phyloP scores from a whole-genome alignment of 495 filamentous ascomycete species.

The Cryomyces minteri region DNA sequence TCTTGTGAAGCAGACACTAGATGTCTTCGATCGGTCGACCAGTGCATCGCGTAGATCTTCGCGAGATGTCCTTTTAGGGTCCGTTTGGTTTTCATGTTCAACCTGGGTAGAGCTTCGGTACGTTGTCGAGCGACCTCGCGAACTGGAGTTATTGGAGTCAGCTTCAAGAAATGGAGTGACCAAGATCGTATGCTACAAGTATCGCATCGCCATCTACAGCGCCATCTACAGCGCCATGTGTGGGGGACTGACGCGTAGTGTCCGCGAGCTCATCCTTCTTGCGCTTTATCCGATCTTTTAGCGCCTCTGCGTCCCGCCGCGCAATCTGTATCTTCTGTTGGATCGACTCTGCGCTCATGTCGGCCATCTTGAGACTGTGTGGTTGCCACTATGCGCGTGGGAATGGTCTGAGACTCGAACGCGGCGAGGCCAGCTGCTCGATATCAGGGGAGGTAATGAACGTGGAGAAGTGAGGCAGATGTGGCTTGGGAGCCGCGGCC shows the following conservation, averaged over 20 bases:
- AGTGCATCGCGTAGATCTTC: constrained; percentile 99
- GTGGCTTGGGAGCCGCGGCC: too few relatives aligned
- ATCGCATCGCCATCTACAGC: neutral
- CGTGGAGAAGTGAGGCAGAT: too few relatives aligned
- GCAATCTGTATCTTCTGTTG: constrained; percentile 87
- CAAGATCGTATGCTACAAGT: neutral
- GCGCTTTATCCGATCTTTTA: constrained; percentile 98
- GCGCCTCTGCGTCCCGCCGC: constrained; percentile 88
- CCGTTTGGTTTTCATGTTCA: constrained; percentile 89
- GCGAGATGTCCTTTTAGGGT: constrained; percentile 94
- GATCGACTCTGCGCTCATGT: constrained; percentile 55
- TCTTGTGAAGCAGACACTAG: constrained; percentile 97
- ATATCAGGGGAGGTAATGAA: too few relatives aligned
- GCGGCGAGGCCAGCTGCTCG: too few relatives aligned
- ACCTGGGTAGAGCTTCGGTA: constrained; percentile 75
- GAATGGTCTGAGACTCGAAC: too few relatives aligned
- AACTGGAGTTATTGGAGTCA: constrained; percentile 34
- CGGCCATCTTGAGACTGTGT: constrained; percentile 14
- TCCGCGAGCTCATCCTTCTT: constrained; percentile 99
- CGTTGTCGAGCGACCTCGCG: constrained; percentile 77
- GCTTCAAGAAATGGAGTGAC: neutral
- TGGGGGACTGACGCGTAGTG: constrained; percentile 66
- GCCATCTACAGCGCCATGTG: neutral
- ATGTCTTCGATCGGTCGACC: constrained; percentile 96
- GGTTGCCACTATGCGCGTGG: too few relatives aligned